Conservation (phyloP, 164 flowering plant species). For the Vitis amurensis region DNA sequence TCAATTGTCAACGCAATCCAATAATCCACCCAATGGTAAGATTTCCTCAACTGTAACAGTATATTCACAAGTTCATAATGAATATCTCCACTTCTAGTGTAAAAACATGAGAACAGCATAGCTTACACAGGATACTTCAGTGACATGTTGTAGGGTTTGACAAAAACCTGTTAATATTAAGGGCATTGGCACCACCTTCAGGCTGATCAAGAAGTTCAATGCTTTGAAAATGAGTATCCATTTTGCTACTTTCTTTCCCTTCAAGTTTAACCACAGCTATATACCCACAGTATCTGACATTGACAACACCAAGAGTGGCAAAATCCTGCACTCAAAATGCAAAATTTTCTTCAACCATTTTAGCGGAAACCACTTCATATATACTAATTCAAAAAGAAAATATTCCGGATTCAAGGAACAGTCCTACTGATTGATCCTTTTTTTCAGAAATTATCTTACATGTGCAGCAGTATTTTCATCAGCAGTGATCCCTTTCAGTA, state of each 20-base stretch:
- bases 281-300: slow-evolving; percentile 83
- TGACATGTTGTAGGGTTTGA: not conserved
- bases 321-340: slow-evolving; percentile 61
- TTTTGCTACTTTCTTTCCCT: slow-evolving; percentile 28
- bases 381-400: not conserved
- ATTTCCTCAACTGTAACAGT: too few species aligned
- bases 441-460: slow-evolving; percentile 47
- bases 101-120: not conserved
- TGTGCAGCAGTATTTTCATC: slow-evolving; percentile 99
- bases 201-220: slow-evolving; percentile 71
- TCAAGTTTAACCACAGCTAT: slow-evolving; percentile 74
- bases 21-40: too few species aligned
- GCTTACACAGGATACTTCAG: too few species aligned
- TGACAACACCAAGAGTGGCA: slow-evolving; percentile 78
- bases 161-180: slow-evolving; percentile 88
- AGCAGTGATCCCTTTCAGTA: slow-evolving; percentile 95
- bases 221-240: slow-evolving; percentile 32
- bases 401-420: not conserved
- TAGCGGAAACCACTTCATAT: not conserved
- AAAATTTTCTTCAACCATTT: slow-evolving; percentile 4
- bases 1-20: too few species aligned
- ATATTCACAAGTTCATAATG: too few species aligned
- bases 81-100: not conserved
- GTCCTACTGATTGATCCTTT: slow-evolving; percentile 1
- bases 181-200: slow-evolving; percentile 97